Conservation (phyloP, 805 yeast genomes). For the Suhomyces xylopsoci region DNA sequence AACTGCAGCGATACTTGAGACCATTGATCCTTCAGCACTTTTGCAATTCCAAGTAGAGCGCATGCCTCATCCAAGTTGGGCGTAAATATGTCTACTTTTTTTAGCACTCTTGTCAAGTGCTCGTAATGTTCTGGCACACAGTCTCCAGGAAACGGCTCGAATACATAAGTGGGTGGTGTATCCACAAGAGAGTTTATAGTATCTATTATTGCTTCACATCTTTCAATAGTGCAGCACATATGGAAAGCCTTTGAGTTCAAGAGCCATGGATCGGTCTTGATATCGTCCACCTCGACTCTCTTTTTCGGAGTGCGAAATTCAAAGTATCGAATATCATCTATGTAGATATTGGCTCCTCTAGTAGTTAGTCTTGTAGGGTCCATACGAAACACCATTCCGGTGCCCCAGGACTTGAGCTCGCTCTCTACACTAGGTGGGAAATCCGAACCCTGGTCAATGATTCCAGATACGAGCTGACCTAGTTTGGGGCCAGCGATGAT, state of each 20-base stretch:
- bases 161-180: constrained; percentile 49
- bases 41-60: constrained; percentile 47
- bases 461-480: constrained; percentile 51
- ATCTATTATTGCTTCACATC: constrained; percentile 51
- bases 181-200: constrained; percentile 6
- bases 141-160: constrained; percentile 86
- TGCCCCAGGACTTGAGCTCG: constrained; percentile 56
- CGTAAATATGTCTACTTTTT: constrained; percentile 57
- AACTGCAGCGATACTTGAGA: constrained; percentile 38
- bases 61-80: constrained; percentile 89
- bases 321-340: constrained; percentile 54
- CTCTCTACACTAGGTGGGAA: constrained; percentile 52
- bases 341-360: constrained; percentile 77
- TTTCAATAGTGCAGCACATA: constrained; percentile 66
- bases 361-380: constrained; percentile 61
- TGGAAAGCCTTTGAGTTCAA: constrained; percentile 51
- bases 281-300: constrained; percentile 56
- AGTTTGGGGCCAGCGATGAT: constrained; percentile 41
- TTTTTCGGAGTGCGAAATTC: constrained; percentile 59
- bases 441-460: constrained; percentile 78
- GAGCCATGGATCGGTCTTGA: constrained; percentile 37
- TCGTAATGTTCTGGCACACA: constrained; percentile 50
- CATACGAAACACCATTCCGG: constrained; percentile 56
- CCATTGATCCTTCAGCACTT: neutral
- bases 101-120: constrained; percentile 35